Percentiles rank a stretch among this genome's conserved stretches.
Conservation (phyloP, 1,284 basidiomycete species). For the Microbotryomycetes sp. region DNA sequence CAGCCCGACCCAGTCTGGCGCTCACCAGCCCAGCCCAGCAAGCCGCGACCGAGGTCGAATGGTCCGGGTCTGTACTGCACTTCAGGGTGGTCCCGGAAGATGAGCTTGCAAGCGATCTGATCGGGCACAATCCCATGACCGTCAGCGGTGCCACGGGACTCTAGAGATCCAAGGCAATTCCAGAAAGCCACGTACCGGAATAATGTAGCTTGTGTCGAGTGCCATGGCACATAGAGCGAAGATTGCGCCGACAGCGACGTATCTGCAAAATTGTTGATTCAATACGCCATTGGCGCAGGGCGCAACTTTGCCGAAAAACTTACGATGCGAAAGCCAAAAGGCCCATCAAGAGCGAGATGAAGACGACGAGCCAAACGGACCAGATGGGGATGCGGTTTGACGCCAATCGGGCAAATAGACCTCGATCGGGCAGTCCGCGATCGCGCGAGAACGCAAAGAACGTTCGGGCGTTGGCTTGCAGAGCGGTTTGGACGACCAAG, state of each 20-base stretch:
- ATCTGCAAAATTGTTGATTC: conserved; percentile 67
- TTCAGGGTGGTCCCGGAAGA: conserved; percentile 71
- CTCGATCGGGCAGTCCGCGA: conserved; percentile 60
- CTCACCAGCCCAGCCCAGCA: conserved; percentile 54
- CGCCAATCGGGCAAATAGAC: conserved; percentile 62
- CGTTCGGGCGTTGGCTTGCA: conserved; percentile 80
- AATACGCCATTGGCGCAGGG: conserved; percentile 10
- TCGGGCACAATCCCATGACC: conserved; percentile 19
- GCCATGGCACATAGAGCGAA: conserved; percentile 69
- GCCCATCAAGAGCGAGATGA: conserved; percentile 50
- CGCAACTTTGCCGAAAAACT: background rate
- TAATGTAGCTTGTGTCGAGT: conserved; percentile 53
- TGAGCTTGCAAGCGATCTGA: conserved; percentile 49
- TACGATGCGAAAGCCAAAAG: conserved; percentile 64
- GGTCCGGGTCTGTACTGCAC: conserved; percentile 79
- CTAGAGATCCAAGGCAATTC: background rate
- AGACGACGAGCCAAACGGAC: conserved; percentile 69
- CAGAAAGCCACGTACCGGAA: conserved; percentile 53
- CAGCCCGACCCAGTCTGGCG: background rate
- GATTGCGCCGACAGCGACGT: conserved; percentile 71
- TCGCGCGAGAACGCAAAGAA: conserved; percentile 87
- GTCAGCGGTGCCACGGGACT: conserved; percentile 4
- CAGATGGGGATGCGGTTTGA: conserved; percentile 65
- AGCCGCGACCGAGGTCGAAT: conserved; percentile 71
- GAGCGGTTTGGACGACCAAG: conserved; percentile 47